Percentiles rank a stretch among this genome's conserved stretches.
phyloP scores from a whole-genome alignment of 108 stramenopile species.

The Mayamaea pseudoterrestris region DNA sequence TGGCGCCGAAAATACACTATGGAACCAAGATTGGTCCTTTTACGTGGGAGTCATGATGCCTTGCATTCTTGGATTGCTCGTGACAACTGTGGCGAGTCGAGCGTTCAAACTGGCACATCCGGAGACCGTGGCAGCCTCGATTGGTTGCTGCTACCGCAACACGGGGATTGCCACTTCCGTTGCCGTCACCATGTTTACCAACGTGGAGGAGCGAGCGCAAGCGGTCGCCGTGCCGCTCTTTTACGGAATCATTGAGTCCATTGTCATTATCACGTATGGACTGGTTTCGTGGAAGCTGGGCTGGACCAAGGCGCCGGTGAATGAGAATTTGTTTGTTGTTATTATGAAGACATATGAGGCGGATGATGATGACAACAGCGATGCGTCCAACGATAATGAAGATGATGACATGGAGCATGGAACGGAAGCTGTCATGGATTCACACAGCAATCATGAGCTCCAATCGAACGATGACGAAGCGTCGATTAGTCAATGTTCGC shows the following conservation, averaged over 20 bases:
- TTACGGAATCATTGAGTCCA: slow-evolving; percentile 60
- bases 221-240: slow-evolving; percentile 73
- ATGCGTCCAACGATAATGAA: background rate
- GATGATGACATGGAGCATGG: background rate
- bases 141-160: slow-evolving; percentile 84
- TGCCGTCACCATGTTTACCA: slow-evolving; percentile 62
- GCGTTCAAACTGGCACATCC: slow-evolving; percentile 38
- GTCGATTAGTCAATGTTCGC: no score
- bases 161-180: slow-evolving; percentile 77
- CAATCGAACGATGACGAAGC: no score
- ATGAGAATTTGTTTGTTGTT: slow-evolving; percentile 46
- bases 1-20: slow-evolving; percentile 32
- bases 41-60: slow-evolving; percentile 61
- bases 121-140: slow-evolving; percentile 67
- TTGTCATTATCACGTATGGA: slow-evolving; percentile 60
- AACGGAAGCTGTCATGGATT: no score
- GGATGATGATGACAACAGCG: slow-evolving; percentile 6
- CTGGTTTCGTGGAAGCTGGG: slow-evolving; percentile 53
- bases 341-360: slow-evolving; percentile 41
- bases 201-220: slow-evolving; percentile 35
- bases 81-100: slow-evolving; percentile 44
- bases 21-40: slow-evolving; percentile 54
- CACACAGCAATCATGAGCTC: no score
- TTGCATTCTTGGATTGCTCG: slow-evolving; percentile 40
- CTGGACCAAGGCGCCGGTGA: slow-evolving; percentile 69